Evolutionary conservation across 176 grass and related monocot species (phyloP), one percentile per base, ranked within the genome.

Genomic region (barley (Hordeum vulgare)): DNA sequence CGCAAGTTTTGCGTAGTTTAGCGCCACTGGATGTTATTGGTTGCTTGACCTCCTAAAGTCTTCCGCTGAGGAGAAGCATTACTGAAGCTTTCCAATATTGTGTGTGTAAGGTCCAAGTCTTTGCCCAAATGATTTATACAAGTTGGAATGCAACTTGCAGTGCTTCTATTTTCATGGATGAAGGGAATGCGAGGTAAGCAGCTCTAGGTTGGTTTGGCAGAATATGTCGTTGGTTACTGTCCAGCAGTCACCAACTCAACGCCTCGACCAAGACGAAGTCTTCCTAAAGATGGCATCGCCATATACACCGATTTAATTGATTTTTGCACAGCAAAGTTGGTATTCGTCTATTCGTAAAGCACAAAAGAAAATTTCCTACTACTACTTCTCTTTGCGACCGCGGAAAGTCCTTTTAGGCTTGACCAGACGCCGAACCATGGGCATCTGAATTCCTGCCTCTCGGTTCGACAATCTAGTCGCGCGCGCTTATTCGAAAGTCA

Each of bases 21-120:
- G 42, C 27, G 35, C 5, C 59, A 47, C 54, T 68, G 6, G 3
- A 18, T 67, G 66, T 60, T 28, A 31, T 58, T 66, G 58, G 68
- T 64, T 68, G 59, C 71, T 85, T 83, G n/a, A 37, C 29, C 65
- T 58, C 39, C 39, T 39, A 26, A 72, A 70, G 54, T 54, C n/a
- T 65, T 76, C 7, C 11, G 25, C 3, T 37, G 21, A 61, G 60
- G 72, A 84, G 61, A 75, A 23, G 10, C 14, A 17, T 15, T 51
- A 18, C 81, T 47, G 25, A 49, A n/a, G 49, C 54, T 17, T 63
- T 58, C 17, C 15, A 47, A 39, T 35, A 6, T 51, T 39, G 51
- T 35, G 20, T 36, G 13, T 76, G 20, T 61, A 17, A 40, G 20
- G 54, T 58, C 18, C 4, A 21, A 61, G 5, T 15, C 54, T 53